Evolutionary conservation across 2,329 filamentous ascomycete species (phyloP), one percentile per base, ranked within the genome.

Genomic region (Fusarium sp.): DNA sequence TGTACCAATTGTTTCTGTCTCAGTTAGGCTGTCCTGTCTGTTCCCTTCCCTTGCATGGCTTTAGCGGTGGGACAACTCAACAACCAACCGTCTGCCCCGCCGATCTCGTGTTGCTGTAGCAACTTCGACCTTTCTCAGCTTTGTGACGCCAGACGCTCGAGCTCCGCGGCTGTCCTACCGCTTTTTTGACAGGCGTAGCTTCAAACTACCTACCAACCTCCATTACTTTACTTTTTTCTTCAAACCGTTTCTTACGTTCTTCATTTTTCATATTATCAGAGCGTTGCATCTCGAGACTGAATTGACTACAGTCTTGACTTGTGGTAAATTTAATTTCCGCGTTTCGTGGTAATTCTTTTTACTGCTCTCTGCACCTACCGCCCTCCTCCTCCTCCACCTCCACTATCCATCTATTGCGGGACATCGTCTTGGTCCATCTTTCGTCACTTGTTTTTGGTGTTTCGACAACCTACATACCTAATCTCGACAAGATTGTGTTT

Each of bases 171-270:
- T 71, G 68, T 58, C 69, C 69, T 72, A 72, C 69, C 69, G 62
- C 69, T 65, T 63, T 69, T 71, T 72, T 72, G 70, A 70, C 66
- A 70, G 66, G 62, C 62, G 55, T 58, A 69, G 59, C 57, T 71
- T 72, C 68, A 66, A 59, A 54, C 60, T 61, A 49, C 47, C 59
- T 22, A 44, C 42, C 42, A 22, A 40, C 49, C 32, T 52, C 49
- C 24, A 42, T 43, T 52, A 29, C 34, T 38, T 38, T 38, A 25
- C 50, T 54, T 62, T 55, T 70, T 58, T 63, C 60, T 58, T 57
- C 50, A 63, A 45, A 66, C 63, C 68, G 69, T 59, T 63, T 66
- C 50, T 64, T 59, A 54, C 55, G 50, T 58, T 65, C 55, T 68
- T 57, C 29, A 15, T 59, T 63, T 50, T 32, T 51, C n/a, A n/a